Percentiles rank a stretch among this genome's conserved stretches.
Conservation (phyloP, 768 basidiomycete species). For the Rhizopogon vinicolor region DNA sequence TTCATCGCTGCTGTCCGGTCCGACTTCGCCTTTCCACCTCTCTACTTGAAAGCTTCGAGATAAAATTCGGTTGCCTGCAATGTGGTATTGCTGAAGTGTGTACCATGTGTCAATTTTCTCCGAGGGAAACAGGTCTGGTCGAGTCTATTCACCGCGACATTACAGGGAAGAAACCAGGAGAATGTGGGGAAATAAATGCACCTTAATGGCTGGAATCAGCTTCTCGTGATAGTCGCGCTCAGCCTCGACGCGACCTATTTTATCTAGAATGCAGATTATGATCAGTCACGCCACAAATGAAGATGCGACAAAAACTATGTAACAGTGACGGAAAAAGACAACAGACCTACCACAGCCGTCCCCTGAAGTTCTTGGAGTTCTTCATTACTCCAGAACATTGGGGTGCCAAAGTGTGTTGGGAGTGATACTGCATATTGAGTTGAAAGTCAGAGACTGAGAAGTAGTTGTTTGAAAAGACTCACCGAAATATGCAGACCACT, state of each 20-base stretch:
- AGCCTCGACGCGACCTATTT: conserved; percentile 82
- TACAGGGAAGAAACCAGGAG: not conserved
- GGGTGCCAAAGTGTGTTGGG: conserved; percentile 75
- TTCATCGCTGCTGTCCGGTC: conserved; percentile 16
- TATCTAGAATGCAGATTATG: conserved; percentile 43
- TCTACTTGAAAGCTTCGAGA: conserved; percentile 90
- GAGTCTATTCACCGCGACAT: conserved; percentile 38
- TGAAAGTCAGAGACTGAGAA: not conserved
- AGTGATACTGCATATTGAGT: conserved; percentile 40
- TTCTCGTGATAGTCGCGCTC: conserved; percentile 66
- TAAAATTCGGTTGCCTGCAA: conserved; percentile 88
- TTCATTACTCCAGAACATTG: conserved; percentile 87
- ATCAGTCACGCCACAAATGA: not conserved
- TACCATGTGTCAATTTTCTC: conserved; percentile 45
- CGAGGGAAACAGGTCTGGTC: conserved; percentile 67
- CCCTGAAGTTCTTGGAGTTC: conserved; percentile 76
- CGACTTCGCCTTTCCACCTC: conserved; percentile 35
- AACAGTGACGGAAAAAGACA: not conserved
- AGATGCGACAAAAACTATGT: not conserved
- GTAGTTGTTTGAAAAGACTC: conserved; percentile 15
- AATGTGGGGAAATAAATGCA: conserved; percentile 25
- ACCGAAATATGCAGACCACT: conserved; percentile 74
- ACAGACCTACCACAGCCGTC: conserved; percentile 82
- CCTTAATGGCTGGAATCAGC: conserved; percentile 68
- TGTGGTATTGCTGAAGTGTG: conserved; percentile 72